These are phyloP conservation scores for Nymphaea thermarum DNA, from an alignment of 164 flowering plant genomes.

Conservation along the genomic window DNA sequence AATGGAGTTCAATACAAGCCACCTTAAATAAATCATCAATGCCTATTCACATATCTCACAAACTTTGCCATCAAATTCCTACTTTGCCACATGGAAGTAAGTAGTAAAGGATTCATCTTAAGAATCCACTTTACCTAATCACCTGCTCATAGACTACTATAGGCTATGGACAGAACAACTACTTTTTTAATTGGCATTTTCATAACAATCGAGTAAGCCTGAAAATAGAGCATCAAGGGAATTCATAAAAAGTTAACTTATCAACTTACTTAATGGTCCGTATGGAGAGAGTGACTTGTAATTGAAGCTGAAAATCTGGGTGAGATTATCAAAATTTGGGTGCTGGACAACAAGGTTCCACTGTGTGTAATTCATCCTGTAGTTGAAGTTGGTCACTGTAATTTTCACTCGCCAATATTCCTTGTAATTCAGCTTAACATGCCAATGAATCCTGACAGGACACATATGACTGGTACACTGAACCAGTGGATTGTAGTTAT, in stretches of 20 bases:
- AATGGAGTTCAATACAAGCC: too few species aligned
- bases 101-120: background rate
- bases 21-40: too few species aligned
- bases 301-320: slow-evolving; percentile 70
- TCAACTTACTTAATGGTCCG: slow-evolving; percentile 50
- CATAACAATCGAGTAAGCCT: background rate
- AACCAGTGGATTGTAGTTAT: slow-evolving; percentile 39
- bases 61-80: too few species aligned
- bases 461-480: slow-evolving; percentile 91
- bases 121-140: too few species aligned
- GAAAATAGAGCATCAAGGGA: background rate
- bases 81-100: background rate
- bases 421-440: slow-evolving; percentile 73
- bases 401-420: slow-evolving; percentile 83
- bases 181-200: background rate
- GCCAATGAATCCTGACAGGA: slow-evolving; percentile 85
- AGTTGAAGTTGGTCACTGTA: slow-evolving; percentile 74
- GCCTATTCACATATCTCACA: too few species aligned
- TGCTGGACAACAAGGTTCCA: slow-evolving; percentile 87
- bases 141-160: background rate
- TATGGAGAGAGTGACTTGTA: slow-evolving; percentile 75
- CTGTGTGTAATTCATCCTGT: slow-evolving; percentile 60
- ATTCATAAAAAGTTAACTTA: background rate
- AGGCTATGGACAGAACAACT: background rate
- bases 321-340: slow-evolving; percentile 73